These are phyloP conservation scores for Pichia cephalocereana DNA, from an alignment of 805 yeast genomes.

Conservation along the genomic window DNA sequence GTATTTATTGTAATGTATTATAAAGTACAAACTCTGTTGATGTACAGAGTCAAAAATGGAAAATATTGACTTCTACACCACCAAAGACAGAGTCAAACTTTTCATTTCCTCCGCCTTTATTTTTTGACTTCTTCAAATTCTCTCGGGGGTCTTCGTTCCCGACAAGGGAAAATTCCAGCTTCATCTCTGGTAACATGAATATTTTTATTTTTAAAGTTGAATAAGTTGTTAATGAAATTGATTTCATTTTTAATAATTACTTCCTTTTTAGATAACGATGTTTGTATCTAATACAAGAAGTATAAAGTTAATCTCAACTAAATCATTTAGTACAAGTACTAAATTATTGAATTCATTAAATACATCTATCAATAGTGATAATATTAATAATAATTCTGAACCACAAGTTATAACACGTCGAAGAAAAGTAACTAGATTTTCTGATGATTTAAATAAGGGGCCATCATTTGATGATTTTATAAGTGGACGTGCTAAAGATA, in stretches of 20 bases:
- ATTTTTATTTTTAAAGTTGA: too few species aligned
- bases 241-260: too few species aligned
- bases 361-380: not conserved
- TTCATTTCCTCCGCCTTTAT: too few species aligned
- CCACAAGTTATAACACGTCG: conserved; percentile 23
- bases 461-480: conserved; percentile 93
- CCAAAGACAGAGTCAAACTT: not conserved
- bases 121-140: not conserved
- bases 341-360: not conserved
- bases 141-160: not conserved
- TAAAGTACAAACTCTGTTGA: too few species aligned
- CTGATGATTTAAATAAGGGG: conserved; percentile 50
- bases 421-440: conserved; percentile 48
- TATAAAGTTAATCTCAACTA: not conserved
- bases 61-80: too few species aligned
- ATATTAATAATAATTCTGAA: not conserved
- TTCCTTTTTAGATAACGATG: not conserved
- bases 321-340: not conserved
- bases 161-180: not conserved
- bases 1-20: too few species aligned
- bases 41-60: too few species aligned
- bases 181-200: too few species aligned
- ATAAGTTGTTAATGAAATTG: too few species aligned
- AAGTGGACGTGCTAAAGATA: conserved; percentile 65
- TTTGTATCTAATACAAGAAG: not conserved